Conservation (phyloP, 495 filamentous ascomycete species). For the Echria macrotheca region DNA sequence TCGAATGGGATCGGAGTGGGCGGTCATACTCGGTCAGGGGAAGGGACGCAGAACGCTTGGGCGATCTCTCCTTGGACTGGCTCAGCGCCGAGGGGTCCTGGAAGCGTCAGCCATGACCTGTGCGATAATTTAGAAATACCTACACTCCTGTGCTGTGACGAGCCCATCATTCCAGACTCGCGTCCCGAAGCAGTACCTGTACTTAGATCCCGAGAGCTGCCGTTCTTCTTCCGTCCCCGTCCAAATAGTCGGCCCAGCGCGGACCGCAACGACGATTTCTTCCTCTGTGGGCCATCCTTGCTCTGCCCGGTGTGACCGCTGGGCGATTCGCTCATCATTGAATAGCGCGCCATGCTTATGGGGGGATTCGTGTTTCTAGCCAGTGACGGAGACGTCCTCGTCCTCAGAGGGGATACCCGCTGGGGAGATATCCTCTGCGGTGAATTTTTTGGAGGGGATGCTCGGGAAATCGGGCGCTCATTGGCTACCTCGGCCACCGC, state of each 20-base stretch:
- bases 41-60: conserved; percentile 46
- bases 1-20: conserved; percentile 50
- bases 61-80: conserved; percentile 27
- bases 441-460: conserved; percentile 18
- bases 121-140: conserved; percentile 18
- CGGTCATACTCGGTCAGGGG: conserved; percentile 50
- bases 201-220: conserved; percentile 17
- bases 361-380: conserved; percentile 32
- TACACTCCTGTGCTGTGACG: conserved; percentile 40
- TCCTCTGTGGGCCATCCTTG: conserved; percentile 37
- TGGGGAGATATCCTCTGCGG: conserved; percentile 17
- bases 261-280: conserved; percentile 45
- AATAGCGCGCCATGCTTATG: conserved; percentile 34
- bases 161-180: conserved; percentile 14
- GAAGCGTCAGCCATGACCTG: too few relatives aligned
- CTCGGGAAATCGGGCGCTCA: conserved; percentile 16
- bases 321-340: conserved; percentile 32
- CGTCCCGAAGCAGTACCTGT: conserved; percentile 16
- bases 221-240: conserved; percentile 41
- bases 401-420: conserved; percentile 15
- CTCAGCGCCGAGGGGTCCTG: conserved; percentile 43
- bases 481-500: conserved; percentile 9
- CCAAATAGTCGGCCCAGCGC: conserved; percentile 48
- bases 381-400: conserved; percentile 14
- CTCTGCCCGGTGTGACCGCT: conserved; percentile 28